phyloP scores from a whole-genome alignment of 2,329 filamentous ascomycete genomes.

The Aphanoascus verrucosus region DNA sequence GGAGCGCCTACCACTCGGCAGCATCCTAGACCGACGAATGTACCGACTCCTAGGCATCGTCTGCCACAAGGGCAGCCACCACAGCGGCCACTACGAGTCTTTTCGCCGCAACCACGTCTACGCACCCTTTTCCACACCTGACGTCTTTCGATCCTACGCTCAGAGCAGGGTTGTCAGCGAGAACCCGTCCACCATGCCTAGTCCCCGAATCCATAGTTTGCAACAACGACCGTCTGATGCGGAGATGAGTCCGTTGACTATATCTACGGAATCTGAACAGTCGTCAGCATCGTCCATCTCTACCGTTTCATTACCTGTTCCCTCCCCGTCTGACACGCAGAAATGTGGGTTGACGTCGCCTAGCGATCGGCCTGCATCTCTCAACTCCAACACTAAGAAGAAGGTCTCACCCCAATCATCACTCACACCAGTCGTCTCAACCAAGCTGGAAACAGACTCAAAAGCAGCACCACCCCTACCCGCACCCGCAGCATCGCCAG shows the following conservation, averaged over 20 bases:
- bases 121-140: slow-evolving; percentile 70
- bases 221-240: slow-evolving; percentile 24
- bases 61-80: slow-evolving; percentile 88
- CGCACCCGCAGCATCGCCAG: background rate
- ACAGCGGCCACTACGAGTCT: slow-evolving; percentile 94
- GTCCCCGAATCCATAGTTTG: slow-evolving; percentile 36
- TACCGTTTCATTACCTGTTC: slow-evolving; percentile 19
- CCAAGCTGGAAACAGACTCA: background rate
- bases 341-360: slow-evolving; percentile 8
- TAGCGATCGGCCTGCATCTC: slow-evolving; percentile 15
- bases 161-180: slow-evolving; percentile 51
- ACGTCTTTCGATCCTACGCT: slow-evolving; percentile 64
- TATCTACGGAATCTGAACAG: slow-evolving; percentile 23
- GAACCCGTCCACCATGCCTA: slow-evolving; percentile 40
- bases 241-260: slow-evolving; percentile 23
- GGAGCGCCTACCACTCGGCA: slow-evolving; percentile 71
- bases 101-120: slow-evolving; percentile 77
- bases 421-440: background rate
- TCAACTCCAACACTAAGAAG: background rate
- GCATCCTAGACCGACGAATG: slow-evolving; percentile 62
- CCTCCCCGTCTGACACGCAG: slow-evolving; percentile 9
- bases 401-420: slow-evolving; percentile 1
- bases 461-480: slow-evolving; percentile 13
- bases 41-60: slow-evolving; percentile 82
- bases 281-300: slow-evolving; percentile 28